Evolutionary conservation across 2,329 filamentous ascomycete genomes (phyloP), one percentile per base, ranked within the genome.

Genomic region (Penicillium hordei): DNA sequence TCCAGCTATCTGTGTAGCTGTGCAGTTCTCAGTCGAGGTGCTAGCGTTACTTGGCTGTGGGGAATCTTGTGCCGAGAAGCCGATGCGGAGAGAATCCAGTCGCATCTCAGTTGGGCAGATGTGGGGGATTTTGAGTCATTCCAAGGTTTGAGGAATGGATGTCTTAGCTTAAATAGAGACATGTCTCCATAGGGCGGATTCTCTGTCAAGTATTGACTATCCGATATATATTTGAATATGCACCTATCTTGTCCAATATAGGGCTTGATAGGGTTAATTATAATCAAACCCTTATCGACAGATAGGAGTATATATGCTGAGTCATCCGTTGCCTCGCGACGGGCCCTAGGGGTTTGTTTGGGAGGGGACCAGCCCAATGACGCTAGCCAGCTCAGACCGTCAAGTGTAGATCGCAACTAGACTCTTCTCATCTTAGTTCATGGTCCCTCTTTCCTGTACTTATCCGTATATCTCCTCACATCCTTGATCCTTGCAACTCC

Each of bases 261-360:
- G 49, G 49, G 49, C 38, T 43, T n/a, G 5, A n/a, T 12, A 44
- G 43, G 45, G 25, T 10, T 46, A 7, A 2, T 21, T 23, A 9
- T 8, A 10, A 10, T 4, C 1, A 44, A 63, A 38, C 62, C 63
- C 59, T 65, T 61, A 65, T 52, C 49, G 6, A 2, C 1, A n/a
- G 25, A 31, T 51, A 40, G n/a, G n/a, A 42, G 3, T 6, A 13
- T 5, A 9, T 6, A 13, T 17, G 63, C 45, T 50, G 36, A 45
- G 48, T 60, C 59, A 64, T 46, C 38, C 56, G 64, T 67, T 65
- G 60, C 65, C 64, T 55, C 55, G 55, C 62, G 66, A 66, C 59
- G 65, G 45, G 12, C 27, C 42, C 23, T 8, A 19, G 29, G 40
- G 61, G 58, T 64, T 68, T 69, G 66, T 70, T 69, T 67, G 58